Conservation (phyloP, 2,329 filamentous ascomycete species). For the Aspergillus pseudoglaucus region DNA sequence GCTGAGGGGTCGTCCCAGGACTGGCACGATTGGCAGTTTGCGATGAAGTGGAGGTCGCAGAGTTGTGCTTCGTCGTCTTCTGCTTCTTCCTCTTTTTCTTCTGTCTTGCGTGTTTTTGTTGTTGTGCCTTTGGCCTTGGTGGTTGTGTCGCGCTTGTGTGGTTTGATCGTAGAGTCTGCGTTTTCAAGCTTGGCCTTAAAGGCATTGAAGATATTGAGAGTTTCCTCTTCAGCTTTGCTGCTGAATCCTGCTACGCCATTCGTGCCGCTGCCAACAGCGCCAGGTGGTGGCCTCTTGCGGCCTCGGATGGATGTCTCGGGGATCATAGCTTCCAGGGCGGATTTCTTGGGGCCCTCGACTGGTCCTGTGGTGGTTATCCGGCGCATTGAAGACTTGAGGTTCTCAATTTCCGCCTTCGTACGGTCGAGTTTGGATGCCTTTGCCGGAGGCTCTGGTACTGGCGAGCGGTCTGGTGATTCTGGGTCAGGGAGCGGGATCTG, state of each 20-base stretch:
- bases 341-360: constrained; percentile 34
- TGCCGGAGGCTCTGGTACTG: constrained; percentile 22
- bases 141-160: constrained; percentile 18
- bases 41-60: constrained; percentile 94
- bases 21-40: constrained; percentile 85
- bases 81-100: constrained; percentile 7
- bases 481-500: constrained; percentile 42
- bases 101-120: constrained; percentile 3
- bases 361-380: constrained; percentile 31
- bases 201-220: constrained; percentile 65
- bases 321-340: constrained; percentile 44
- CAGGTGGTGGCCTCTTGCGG: constrained; percentile 37
- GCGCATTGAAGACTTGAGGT: constrained; percentile 43
- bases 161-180: constrained; percentile 12
- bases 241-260: constrained; percentile 50
- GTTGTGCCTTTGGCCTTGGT: constrained; percentile 2
- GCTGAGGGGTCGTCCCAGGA: constrained; percentile 61
- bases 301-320: constrained; percentile 42
- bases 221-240: constrained; percentile 53
- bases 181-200: constrained; percentile 72
- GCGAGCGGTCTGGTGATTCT: constrained; percentile 35
- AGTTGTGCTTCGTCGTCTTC: constrained; percentile 62
- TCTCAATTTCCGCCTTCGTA: constrained; percentile 42
- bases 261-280: constrained; percentile 40
- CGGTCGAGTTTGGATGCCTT: constrained; percentile 32